Base-by-base conservation (phyloP, 306 rosid genomes). In the Casuarina glauca region DNA sequence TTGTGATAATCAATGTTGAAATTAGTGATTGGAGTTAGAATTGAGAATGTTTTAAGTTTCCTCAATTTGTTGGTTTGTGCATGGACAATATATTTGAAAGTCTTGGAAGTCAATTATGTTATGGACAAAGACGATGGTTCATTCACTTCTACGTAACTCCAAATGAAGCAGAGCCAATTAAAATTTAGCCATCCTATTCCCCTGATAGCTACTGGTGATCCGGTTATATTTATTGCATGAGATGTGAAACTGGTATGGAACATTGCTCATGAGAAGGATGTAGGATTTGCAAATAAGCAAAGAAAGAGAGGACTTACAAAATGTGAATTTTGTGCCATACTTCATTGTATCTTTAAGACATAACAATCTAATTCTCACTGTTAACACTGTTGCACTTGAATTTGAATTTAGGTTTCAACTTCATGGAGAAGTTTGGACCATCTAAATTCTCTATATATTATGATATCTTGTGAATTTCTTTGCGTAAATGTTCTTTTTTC, bases 401-500 rank as follows among this genome's bases (percentile, higher is more conserved):
- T 15, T 42, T 17, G 50, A 42, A 42, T 66, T 66, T 66, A 16
- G 11, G 49, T 17, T 50, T 66, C 12, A 42, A 3, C 8, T 58
- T 58, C 9, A 12, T 13, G 26, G 41, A n/a, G 49, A 2, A n/a
- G 50, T 66, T 26, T 66, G 71, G 17, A 66, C 0, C 2, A 62
- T 10, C 35, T 62, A 32, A 35, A 62, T 62, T 36, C 42, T 62
- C 13, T 10, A 38, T 12, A 35, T 62, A n/a, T 62, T 62, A 62
- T 36, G 42, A 32, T 41, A 6, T 11, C 49, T 17, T 9, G 9
- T 16, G 71, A 39, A 6, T 66, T 41, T 66, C 71, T 42, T 66
- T 66, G 50, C 13, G 70, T 71, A 41, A 54, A 68, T 74, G 57
- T 78, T 57, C 70, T 39, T 5, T 73, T 32, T 42, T 16, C 13